Base-by-base conservation (phyloP, 306 rosid species). In the Coriaria nepalensis region DNA sequence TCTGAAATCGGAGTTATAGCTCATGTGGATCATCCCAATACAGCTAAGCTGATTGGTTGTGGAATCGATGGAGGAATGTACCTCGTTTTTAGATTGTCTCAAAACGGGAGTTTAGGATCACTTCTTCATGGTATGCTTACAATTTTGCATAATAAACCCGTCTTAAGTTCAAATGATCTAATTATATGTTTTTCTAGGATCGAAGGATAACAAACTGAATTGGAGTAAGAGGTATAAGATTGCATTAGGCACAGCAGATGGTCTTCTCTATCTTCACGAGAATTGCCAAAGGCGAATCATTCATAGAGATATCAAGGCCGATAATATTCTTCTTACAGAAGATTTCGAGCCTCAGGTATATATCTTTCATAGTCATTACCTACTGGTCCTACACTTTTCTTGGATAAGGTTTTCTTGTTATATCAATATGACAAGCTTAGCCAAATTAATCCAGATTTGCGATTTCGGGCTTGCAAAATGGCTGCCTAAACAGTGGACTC, bases 401-500 rank as follows among this genome's bases (percentile, higher is more conserved):
- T 52, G 7, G 7, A 52, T 37, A 6, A 32, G 11, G 8, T 32
- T 53, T 20, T 29, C 29, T 40, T 53, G 33, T 53, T 53, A 29
- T 39, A 53, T 40, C 29, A 53, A 4, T 53, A 35, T 35, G 13
- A 61, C n/a, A 47, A 48, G 42, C 48, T 5, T 52, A 50, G 20
- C 40, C 33, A 7, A 15, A 57, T 59, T 43, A 60, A 20, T 64
- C 52, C 71, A 87, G 96, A 87, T 87, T 64, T 87, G 94, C 66
- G 96, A 87, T 66, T 87, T 87, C 55, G 96, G 96, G 43, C 87
- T 87, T 41, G 85, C 96, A 37, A 87, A 77, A 66, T 87, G 96
- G 96, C 65, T 87, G 29, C 94, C 92, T 5, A 61, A 75, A 37
- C 77, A 75, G 9, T 73, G 82, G 65, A 69, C 80, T 63, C 87